Percentiles rank a stretch among this genome's conserved stretches.
These are phyloP conservation scores for Salix dunnii DNA, from an alignment of 345 rosid species.

Conservation along the genomic window DNA sequence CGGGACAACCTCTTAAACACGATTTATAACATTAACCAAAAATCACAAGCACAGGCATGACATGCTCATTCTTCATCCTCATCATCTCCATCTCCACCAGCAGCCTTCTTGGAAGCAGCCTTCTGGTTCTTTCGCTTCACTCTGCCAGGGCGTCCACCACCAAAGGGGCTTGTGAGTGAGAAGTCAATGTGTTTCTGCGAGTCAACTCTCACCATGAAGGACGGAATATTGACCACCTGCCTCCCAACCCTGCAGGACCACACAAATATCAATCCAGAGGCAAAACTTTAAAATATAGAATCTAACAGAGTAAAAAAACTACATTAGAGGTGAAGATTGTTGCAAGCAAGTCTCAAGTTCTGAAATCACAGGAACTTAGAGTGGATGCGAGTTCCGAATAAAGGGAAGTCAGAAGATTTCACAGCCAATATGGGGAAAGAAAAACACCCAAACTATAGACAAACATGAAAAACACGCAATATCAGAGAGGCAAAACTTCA, in stretches of 20 bases:
- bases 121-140: conserved; percentile 19
- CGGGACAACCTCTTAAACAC: not conserved
- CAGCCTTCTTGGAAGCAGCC: conserved; percentile 12
- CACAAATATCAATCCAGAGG: not conserved
- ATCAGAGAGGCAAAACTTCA: too few relatives aligned
- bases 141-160: conserved; percentile 44
- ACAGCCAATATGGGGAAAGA: not conserved
- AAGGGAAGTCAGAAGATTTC: not conserved
- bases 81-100: conserved; percentile 17
- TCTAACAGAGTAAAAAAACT: too few relatives aligned
- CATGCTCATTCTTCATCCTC: conserved; percentile 7
- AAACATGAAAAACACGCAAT: not conserved
- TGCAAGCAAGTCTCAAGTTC: not conserved
- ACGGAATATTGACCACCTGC: conserved; percentile 68
- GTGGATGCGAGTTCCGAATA: not conserved
- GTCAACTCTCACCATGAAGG: conserved; percentile 68
- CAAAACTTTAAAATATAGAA: not conserved
- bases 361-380: not conserved
- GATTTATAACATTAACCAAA: not conserved
- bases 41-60: not conserved
- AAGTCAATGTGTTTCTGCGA: conserved; percentile 70
- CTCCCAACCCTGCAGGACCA: conserved; percentile 53
- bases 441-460: not conserved
- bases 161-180: conserved; percentile 63
- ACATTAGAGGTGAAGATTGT: not conserved